A percentile compares a stretch with the other conserved stretches of the same genome.
These are phyloP conservation scores for Beauveria australis DNA, from an alignment of 2,329 filamentous ascomycete species.

Conservation along the genomic window DNA sequence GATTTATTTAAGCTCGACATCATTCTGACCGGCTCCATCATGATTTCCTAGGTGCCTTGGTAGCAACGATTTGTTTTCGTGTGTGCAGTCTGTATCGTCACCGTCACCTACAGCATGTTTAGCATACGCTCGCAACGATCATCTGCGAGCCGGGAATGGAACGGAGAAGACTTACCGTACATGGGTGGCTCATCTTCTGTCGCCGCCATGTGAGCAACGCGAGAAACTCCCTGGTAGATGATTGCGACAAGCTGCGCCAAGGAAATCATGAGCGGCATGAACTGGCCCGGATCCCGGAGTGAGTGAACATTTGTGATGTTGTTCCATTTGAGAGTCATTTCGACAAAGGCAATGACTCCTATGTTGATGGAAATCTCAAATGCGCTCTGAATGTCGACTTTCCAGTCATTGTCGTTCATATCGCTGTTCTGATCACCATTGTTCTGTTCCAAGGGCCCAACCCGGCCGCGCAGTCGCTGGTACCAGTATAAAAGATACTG, in stretches of 20 bases:
- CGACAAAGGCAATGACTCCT: conserved; percentile 19
- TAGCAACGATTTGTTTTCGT: not conserved
- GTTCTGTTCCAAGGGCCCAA: not conserved
- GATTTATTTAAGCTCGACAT: not conserved
- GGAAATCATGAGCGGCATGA: conserved; percentile 20
- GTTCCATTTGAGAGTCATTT: conserved; percentile 19
- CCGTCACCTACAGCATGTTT: not conserved
- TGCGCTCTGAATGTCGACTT: not conserved
- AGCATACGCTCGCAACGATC: not conserved
- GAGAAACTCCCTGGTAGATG: conserved; percentile 14
- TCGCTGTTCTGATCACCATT: not conserved
- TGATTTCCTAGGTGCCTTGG: not conserved
- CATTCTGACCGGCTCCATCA: not conserved
- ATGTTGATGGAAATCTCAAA: conserved; percentile 17
- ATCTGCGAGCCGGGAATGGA: not conserved
- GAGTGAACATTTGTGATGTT: conserved; percentile 16
- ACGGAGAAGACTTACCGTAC: conserved; percentile 5
- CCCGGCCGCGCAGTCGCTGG: not conserved
- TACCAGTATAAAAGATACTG: not conserved
- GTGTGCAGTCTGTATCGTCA: not conserved
- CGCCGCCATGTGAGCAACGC: not conserved
- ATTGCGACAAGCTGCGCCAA: conserved; percentile 17
- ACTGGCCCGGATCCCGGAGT: conserved; percentile 16
- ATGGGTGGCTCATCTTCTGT: not conserved
- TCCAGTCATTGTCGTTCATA: not conserved